Conservation (phyloP, 768 basidiomycete genomes). For the Tylopilus sp. region DNA sequence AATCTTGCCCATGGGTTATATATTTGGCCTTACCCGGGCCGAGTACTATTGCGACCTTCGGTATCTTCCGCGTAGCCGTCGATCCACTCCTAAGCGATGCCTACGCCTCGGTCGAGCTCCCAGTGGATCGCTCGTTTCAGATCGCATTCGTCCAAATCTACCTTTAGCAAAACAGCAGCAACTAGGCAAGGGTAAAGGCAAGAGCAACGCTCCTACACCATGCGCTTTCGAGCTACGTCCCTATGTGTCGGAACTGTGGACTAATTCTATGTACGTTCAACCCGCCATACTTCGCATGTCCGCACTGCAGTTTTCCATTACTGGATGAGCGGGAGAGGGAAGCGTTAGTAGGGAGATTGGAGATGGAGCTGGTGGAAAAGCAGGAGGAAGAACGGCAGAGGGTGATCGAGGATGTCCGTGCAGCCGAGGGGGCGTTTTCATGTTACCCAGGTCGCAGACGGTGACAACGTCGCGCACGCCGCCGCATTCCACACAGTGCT, state of each 20-base stretch:
- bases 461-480: conserved; percentile 14
- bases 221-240: conserved; percentile 50
- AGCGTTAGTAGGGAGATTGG: conserved; percentile 41
- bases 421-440: conserved; percentile 62
- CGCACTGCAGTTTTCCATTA: conserved; percentile 45
- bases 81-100: conserved; percentile 1
- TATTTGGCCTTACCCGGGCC: too few relatives aligned
- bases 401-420: conserved; percentile 44
- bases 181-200: conserved; percentile 31
- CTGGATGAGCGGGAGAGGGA: conserved; percentile 32
- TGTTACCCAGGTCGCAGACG: conserved; percentile 32
- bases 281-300: conserved; percentile 51
- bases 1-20: too few relatives aligned
- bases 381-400: conserved; percentile 50
- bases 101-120: conserved; percentile 25
- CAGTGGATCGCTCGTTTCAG: conserved; percentile 56
- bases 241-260: conserved; percentile 56
- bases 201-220: conserved; percentile 45
- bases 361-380: conserved; percentile 39
- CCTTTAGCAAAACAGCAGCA: conserved; percentile 17
- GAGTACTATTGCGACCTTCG: too few relatives aligned
- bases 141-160: conserved; percentile 42
- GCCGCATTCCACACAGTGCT: conserved; percentile 46
- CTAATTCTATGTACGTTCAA: conserved; percentile 61
- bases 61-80: neutral